Base-by-base conservation (phyloP, 139 green algal species). In the Zygnema cylindricum region DNA sequence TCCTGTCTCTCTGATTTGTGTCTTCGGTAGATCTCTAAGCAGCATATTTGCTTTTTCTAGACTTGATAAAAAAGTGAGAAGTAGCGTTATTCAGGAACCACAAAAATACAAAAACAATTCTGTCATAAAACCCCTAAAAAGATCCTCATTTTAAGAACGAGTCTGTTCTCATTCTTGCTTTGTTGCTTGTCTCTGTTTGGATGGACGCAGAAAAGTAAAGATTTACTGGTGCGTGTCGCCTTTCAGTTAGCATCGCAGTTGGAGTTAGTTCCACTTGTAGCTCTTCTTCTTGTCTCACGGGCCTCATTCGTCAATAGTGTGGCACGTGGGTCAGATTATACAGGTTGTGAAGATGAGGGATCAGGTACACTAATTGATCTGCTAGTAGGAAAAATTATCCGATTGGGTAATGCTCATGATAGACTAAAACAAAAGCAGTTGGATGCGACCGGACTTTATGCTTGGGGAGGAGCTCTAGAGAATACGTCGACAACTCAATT, bases 231-330 rank as follows among this genome's bases (percentile, higher is more conserved):
- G 21, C 55, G 82, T 1, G 43, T 87, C 25, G 57, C 83, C 7
- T 88, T 88, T 76, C 43, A 43, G 0, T 40, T 82, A 30, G 83
- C 83, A 1, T 73, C 30, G 16, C 36, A 49, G 25, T 38, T 88
- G 21, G 25, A 84, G 1, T 11, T 88, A 32, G 83, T 84, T 1
- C 69, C 83, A 0, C 83, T 88, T 0, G 83, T 63, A 1, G 83
- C 83, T 39, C 83, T 88, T 35, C 83, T 88, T 38, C 57, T 88
- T n/a, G 38, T 82, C 1, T 30, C 63, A 25, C n/a, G 83, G 33
- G 41, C 22, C 0, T 39, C 57, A 3, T 23, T 85, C 39, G 21
- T 84, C 32, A 88, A 88, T 76, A 84, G 41, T 36, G 3, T 42
- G 35, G 77, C 77, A 32, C 77, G 77, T 3, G 77, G 77, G 3